Evolutionary conservation across 2,329 filamentous ascomycete species (phyloP).

Genomic region (Talaromyces albobiverticillius): DNA sequence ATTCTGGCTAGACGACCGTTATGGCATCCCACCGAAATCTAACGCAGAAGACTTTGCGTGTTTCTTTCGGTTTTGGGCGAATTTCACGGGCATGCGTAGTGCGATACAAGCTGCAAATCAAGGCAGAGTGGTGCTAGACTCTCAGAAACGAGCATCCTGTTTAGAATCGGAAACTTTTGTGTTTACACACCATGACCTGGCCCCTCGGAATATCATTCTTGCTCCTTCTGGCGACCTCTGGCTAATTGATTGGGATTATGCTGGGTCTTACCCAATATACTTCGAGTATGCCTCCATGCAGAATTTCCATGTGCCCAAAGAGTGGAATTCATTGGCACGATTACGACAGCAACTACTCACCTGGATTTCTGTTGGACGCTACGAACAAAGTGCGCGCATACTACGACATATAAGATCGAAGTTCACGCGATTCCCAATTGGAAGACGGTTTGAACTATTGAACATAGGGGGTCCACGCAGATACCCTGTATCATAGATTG

Average conservation of each 20-base stretch:
- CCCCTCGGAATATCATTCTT: conserved; percentile 20
- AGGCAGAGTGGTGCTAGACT: background rate
- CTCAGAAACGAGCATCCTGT: no score
- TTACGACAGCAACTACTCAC: conserved; percentile 65
- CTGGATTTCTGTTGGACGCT: conserved; percentile 5
- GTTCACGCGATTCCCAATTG: background rate
- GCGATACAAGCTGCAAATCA: conserved; percentile 16
- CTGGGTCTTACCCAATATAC: conserved; percentile 18
- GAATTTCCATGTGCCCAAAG: conserved; percentile 16
- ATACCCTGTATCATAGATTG: conserved; percentile 1
- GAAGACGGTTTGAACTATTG: conserved; percentile 7
- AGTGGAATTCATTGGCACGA: conserved; percentile 38
- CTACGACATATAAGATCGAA: conserved; percentile 8
- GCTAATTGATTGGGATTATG: conserved; percentile 19
- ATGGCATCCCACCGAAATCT: conserved; percentile 18
- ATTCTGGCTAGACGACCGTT: conserved; percentile 23
- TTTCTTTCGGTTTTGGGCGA: conserved; percentile 23
- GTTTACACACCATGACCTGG: conserved; percentile 22
- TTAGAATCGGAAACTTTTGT: conserved; percentile 14
- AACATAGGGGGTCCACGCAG: background rate
- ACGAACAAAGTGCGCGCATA: conserved; percentile 1
- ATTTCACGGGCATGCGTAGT: conserved; percentile 17
- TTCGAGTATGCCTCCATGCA: conserved; percentile 21
- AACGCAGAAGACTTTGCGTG: conserved; percentile 15
- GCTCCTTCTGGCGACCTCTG: conserved; percentile 17